Percentiles rank a stretch among this genome's conserved stretches.
phyloP scores from a whole-genome alignment of 495 filamentous ascomycete genomes.

The Xanthoparmelia taractica region DNA sequence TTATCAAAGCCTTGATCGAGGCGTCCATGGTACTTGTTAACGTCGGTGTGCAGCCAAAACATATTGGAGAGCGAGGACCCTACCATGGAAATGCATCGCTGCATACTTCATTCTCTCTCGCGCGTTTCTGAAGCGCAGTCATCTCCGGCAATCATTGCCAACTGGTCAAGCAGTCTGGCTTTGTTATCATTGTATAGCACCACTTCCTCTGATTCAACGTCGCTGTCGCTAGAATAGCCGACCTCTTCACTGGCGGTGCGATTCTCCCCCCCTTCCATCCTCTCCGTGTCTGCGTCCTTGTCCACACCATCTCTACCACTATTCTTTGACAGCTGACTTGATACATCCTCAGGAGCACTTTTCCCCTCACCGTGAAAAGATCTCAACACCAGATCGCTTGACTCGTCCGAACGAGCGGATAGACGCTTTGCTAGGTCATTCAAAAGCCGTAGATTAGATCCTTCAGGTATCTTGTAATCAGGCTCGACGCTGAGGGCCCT shows the following conservation, averaged over 20 bases:
- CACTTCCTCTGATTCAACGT: neutral
- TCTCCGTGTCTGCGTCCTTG: neutral
- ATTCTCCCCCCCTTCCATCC: neutral
- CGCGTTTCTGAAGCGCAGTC: neutral
- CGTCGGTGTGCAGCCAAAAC: neutral
- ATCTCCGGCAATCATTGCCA: neutral
- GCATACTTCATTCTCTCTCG: neutral
- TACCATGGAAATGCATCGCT: neutral
- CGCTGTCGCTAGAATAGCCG: neutral
- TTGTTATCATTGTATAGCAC: neutral
- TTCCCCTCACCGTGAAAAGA: neutral
- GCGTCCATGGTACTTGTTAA: neutral
- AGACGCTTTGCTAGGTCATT: neutral
- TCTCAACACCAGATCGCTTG: neutral
- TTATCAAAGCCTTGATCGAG: neutral
- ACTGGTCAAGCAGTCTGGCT: neutral
- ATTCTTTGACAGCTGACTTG: neutral
- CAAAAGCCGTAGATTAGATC: slow-evolving; percentile 6
- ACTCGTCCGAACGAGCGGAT: neutral
- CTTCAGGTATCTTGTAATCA: neutral
- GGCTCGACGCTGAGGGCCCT: neutral
- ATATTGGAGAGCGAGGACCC: neutral
- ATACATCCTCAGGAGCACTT: neutral
- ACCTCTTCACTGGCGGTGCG: neutral
- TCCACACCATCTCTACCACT: neutral